These are phyloP conservation scores for Ceriops decandra DNA, from an alignment of 345 rosid species.

Conservation along the genomic window DNA sequence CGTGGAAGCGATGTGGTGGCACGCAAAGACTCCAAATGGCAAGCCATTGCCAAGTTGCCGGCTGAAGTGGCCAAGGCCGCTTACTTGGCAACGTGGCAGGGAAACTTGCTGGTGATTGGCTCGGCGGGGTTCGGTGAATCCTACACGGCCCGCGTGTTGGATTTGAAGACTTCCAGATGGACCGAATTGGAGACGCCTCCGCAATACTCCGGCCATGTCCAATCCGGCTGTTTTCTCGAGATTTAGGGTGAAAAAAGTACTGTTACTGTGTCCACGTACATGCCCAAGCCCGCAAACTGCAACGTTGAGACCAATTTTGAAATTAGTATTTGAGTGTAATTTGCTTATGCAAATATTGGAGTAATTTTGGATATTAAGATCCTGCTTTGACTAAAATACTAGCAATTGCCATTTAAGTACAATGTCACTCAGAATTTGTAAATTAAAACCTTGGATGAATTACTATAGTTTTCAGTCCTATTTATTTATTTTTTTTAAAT, in stretches of 20 bases:
- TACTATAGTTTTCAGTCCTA: no score
- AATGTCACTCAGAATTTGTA: no score
- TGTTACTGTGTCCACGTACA: no score
- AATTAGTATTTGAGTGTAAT: no score
- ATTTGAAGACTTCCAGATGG: conserved; percentile 42
- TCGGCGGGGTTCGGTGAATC: conserved; percentile 30
- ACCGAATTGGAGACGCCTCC: conserved; percentile 29
- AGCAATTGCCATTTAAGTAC: no score
- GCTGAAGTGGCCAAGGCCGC: conserved; percentile 38
- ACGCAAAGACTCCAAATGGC: conserved; percentile 37
- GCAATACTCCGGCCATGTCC: conserved; percentile 51
- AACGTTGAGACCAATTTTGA: no score
- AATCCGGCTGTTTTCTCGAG: conserved; percentile 58
- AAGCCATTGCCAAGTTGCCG: conserved; percentile 41
- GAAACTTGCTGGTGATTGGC: conserved; percentile 60
- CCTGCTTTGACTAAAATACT: no score
- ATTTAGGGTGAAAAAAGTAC: conserved; percentile 17
- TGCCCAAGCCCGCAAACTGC: no score
- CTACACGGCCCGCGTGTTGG: conserved; percentile 32
- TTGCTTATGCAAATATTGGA: no score
- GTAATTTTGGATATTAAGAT: no score
- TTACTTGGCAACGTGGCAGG: conserved; percentile 38
- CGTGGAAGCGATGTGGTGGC: conserved; percentile 36
- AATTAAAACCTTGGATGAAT: no score
- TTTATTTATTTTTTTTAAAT: no score